A percentile compares a stretch with the other conserved stretches of the same genome.
Evolutionary conservation across 371 early-diverging fungal species (phyloP).

Genomic region (Mucor lusitanicus): DNA sequence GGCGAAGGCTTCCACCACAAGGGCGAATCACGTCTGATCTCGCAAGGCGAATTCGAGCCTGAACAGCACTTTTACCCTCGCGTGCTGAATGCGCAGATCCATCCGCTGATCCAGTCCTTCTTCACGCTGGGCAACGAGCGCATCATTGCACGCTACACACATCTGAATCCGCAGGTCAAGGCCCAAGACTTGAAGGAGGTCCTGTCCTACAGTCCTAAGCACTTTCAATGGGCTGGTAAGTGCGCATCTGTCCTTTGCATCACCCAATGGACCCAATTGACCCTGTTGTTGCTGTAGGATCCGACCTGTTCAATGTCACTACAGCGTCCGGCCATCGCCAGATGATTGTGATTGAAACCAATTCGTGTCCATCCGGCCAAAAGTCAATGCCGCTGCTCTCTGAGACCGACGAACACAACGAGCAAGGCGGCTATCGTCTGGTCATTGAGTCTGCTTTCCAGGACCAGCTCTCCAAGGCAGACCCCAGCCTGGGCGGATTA

Average conservation of each 20-base stretch:
- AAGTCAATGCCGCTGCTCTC: constrained; percentile 92
- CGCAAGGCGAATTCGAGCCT: constrained; percentile 81
- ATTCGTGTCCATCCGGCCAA: constrained; percentile 95
- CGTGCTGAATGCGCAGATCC: constrained; percentile 90
- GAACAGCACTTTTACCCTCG: constrained; percentile 92
- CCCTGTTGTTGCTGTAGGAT: constrained; percentile 36
- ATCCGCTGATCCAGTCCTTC: constrained; percentile 85
- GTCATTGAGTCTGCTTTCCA: constrained; percentile 82
- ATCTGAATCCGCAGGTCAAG: constrained; percentile 87
- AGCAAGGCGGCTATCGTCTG: constrained; percentile 76
- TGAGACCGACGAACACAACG: constrained; percentile 75
- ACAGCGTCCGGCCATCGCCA: constrained; percentile 85
- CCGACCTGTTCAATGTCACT: constrained; percentile 92
- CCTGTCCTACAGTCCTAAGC: constrained; percentile 76
- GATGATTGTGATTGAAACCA: constrained; percentile 96
- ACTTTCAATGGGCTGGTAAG: constrained; percentile 87
- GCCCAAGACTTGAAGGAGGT: constrained; percentile 62
- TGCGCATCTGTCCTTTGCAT: not conserved
- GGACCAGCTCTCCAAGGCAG: constrained; percentile 71
- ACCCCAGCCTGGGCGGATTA: constrained; percentile 73
- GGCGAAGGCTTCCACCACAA: constrained; percentile 7
- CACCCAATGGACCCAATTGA: not conserved
- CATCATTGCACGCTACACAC: constrained; percentile 87
- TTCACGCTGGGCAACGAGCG: constrained; percentile 89
- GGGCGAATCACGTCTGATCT: constrained; percentile 33